A percentile compares a stretch with the other conserved stretches of the same genome.
These are phyloP conservation scores for Hansenula sp. DNA, from an alignment of 1,139 yeast species.

Conservation along the genomic window DNA sequence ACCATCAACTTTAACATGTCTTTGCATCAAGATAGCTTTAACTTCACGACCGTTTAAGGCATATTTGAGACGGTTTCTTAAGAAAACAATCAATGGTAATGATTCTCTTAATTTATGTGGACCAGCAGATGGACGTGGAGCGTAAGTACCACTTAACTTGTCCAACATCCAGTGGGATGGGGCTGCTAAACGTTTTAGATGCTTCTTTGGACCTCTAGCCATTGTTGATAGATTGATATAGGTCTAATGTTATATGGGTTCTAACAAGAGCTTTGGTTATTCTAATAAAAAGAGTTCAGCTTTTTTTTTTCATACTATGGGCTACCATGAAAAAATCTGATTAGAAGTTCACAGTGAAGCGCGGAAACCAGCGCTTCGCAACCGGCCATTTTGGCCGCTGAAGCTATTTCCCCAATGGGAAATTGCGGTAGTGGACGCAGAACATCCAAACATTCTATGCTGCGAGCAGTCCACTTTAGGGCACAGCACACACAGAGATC, in stretches of 20 bases:
- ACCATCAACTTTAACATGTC: slow-evolving; percentile 98
- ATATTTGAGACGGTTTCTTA: slow-evolving; percentile 99
- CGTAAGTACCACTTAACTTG: slow-evolving; percentile 99
- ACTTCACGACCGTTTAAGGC: slow-evolving; percentile 99
- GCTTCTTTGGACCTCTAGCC: slow-evolving; percentile 99
- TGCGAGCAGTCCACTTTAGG: no score
- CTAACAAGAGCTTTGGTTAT: neutral
- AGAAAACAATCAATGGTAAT: slow-evolving; percentile 94
- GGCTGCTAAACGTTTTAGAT: slow-evolving; percentile 96
- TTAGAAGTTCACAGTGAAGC: neutral
- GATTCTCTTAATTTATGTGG: slow-evolving; percentile 99
- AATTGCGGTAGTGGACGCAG: no score
- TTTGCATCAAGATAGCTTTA: slow-evolving; percentile 98
- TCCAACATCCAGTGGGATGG: slow-evolving; percentile 99
- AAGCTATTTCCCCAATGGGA: neutral
- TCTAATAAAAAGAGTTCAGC: neutral
- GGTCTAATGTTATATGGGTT: neutral
- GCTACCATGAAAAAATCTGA: neutral
- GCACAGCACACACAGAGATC: no score
- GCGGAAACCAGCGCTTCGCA: neutral
- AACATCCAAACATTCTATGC: neutral
- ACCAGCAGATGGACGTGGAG: slow-evolving; percentile 99
- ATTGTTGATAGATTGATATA: slow-evolving; percentile 38
- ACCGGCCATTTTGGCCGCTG: neutral
- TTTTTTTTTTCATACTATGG: neutral